phyloP scores from a whole-genome alignment of 306 rosid species.

The Medicago truncatula region MtrunA17r5.0-ANR NC_053045.1:10021501-10022000 shows the following conservation, averaged over 20 bases:
- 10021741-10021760: not conserved
- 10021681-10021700: constrained; percentile 4
- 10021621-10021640: constrained; percentile 34
- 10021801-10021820: too few species aligned
- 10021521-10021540: constrained; percentile 57
- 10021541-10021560: constrained; percentile 44
- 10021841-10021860: constrained; percentile 46
- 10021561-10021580: constrained; percentile 45
- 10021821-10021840: too few species aligned
- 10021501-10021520: constrained; percentile 54
- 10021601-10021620: constrained; percentile 40
- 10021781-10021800: too few species aligned
- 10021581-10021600: constrained; percentile 49
- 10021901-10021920: too few species aligned
- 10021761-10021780: too few species aligned
- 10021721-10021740: too few species aligned
- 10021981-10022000: too few species aligned
- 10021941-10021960: too few species aligned
- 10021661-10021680: constrained; percentile 14
- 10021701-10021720: not conserved
- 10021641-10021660: not conserved
- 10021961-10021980: too few species aligned
- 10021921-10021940: too few species aligned
- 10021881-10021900: too few species aligned
- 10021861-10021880: too few species aligned